phyloP scores from a whole-genome alignment of 2,329 filamentous ascomycete genomes.

The Macrophomina phaseolina region DNA sequence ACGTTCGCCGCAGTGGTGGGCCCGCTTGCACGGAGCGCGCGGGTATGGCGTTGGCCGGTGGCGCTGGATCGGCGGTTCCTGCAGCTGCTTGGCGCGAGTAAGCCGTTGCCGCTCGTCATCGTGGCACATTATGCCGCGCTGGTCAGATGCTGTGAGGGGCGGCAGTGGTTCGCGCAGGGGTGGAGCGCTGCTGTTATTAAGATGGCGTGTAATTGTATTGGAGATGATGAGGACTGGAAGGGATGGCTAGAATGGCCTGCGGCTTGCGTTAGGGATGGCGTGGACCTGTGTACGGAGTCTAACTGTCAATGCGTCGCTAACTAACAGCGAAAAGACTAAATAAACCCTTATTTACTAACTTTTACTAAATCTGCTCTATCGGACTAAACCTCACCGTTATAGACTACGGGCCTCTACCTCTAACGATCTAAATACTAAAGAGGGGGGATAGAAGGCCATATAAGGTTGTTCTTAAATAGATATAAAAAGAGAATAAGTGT shows the following conservation, averaged over 20 bases:
- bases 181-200: background rate
- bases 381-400: too few species aligned
- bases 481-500: too few species aligned
- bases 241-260: background rate
- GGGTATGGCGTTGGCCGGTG: background rate
- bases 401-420: too few species aligned
- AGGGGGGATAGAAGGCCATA: too few species aligned
- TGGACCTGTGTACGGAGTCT: too few species aligned
- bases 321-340: too few species aligned
- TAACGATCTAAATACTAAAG: too few species aligned
- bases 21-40: background rate
- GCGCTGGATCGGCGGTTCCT: background rate
- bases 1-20: background rate
- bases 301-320: too few species aligned
- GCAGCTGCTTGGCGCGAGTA: background rate
- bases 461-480: too few species aligned
- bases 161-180: background rate
- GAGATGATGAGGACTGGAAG: background rate
- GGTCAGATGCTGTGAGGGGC: background rate
- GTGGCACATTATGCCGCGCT: background rate
- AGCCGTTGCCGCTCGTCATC: background rate
- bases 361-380: too few species aligned
- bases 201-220: background rate
- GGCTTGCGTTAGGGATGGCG: too few species aligned
- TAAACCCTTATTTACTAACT: too few species aligned